phyloP scores from a whole-genome alignment of 768 basidiomycete species.

The Rossbeevera mucosa region DNA sequence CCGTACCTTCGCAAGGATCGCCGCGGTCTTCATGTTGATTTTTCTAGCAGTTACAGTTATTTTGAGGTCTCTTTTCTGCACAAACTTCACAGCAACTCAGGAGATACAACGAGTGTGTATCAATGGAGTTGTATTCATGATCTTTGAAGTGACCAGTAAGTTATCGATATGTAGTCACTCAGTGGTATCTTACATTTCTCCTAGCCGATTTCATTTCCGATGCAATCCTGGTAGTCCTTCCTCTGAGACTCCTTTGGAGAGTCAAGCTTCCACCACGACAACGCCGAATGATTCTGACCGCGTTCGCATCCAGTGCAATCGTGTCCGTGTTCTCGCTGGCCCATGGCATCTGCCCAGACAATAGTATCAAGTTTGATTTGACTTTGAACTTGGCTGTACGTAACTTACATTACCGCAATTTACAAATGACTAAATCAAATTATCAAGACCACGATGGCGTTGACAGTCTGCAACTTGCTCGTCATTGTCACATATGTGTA shows the following conservation, averaged over 20 bases:
- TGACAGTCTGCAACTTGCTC: conserved; percentile 14
- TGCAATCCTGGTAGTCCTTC: background rate
- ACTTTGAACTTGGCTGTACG: background rate
- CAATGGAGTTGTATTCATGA: background rate
- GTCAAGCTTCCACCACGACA: conserved; percentile 12
- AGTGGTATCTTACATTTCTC: background rate
- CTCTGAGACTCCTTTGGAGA: conserved; percentile 9
- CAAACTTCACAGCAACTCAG: background rate
- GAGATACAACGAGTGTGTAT: background rate
- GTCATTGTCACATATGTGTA: conserved; percentile 13
- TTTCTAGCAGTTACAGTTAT: background rate
- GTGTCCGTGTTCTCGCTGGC: conserved; percentile 3
- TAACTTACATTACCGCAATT: background rate
- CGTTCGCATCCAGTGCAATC: conserved; percentile 10
- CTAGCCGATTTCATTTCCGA: background rate
- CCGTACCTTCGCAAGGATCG: background rate
- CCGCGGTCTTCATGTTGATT: background rate
- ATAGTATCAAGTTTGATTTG: background rate
- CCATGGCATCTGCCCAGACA: background rate
- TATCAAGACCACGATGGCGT: background rate
- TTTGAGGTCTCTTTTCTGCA: background rate
- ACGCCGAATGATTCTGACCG: conserved; percentile 14
- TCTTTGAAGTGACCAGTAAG: background rate
- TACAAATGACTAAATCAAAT: background rate
- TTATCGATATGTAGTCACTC: background rate